phyloP scores from a whole-genome alignment of 176 grass and related monocot species.

The Raddia distichophylla region DNA sequence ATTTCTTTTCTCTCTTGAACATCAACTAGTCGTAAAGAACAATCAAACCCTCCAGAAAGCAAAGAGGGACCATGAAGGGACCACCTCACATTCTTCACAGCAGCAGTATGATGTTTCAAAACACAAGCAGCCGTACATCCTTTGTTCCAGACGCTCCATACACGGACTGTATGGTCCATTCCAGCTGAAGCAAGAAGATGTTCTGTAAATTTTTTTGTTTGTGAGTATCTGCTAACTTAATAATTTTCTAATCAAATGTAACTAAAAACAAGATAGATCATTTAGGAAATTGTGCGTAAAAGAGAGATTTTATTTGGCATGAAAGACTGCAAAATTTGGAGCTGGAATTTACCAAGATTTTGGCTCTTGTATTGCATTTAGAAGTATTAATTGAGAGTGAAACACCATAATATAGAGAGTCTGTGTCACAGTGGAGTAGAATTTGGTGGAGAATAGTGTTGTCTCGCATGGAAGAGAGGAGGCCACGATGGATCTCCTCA shows the following conservation, averaged over 20 bases:
- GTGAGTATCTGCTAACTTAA: conserved; percentile 27
- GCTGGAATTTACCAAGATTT: background rate
- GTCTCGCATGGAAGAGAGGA: too few relatives aligned
- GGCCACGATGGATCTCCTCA: too few relatives aligned
- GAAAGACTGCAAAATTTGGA: background rate
- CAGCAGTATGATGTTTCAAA: conserved; percentile 67
- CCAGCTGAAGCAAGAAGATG: conserved; percentile 96
- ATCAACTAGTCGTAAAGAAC: conserved; percentile 64
- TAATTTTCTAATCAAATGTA: background rate
- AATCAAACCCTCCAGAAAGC: conserved; percentile 79
- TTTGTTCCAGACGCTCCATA: conserved; percentile 88
- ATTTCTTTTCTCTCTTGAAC: conserved; percentile 64
- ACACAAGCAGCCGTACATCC: conserved; percentile 54
- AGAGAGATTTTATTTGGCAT: background rate
- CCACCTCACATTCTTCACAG: conserved; percentile 89
- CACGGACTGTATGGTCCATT: conserved; percentile 70
- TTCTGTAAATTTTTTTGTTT: conserved; percentile 43
- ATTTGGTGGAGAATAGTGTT: too few relatives aligned
- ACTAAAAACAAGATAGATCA: background rate
- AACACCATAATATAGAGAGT: background rate
- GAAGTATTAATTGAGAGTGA: background rate
- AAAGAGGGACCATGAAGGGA: conserved; percentile 50
- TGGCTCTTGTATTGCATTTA: background rate
- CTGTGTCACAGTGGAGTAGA: too few relatives aligned
- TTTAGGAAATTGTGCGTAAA: background rate